These are phyloP conservation scores for Gillenia trifoliata DNA, from an alignment of 306 rosid species.

Conservation along the genomic window DNA sequence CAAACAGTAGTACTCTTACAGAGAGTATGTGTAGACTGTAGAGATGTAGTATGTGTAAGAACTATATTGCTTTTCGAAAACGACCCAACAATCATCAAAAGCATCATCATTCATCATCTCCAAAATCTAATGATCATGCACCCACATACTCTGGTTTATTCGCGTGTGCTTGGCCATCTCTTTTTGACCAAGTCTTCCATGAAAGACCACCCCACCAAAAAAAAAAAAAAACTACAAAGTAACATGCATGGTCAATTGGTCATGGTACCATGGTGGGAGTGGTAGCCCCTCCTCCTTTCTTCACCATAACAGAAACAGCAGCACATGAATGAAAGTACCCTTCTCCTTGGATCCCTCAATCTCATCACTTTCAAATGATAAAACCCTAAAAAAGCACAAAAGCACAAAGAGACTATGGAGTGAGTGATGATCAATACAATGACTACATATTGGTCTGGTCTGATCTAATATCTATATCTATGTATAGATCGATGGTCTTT, in stretches of 20 bases:
- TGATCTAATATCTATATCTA: neutral
- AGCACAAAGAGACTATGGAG: constrained; percentile 2
- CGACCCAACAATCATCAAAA: constrained; percentile 61
- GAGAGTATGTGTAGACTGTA: neutral
- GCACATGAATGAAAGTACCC: constrained; percentile 58
- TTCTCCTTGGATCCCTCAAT: constrained; percentile 72
- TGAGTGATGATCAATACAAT: constrained; percentile 1
- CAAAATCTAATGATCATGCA: constrained; percentile 12
- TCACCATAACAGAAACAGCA: constrained; percentile 30
- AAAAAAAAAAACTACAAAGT: neutral
- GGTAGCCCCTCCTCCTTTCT: constrained; percentile 36
- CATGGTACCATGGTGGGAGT: constrained; percentile 20
- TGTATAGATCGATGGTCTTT: constrained; percentile 26
- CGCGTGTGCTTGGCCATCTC: constrained; percentile 33
- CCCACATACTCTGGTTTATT: constrained; percentile 30
- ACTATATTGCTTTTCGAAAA: constrained; percentile 37
- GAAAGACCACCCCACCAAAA: constrained; percentile 19
- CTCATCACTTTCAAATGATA: constrained; percentile 77
- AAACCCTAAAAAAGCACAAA: constrained; percentile 25
- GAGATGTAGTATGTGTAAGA: neutral
- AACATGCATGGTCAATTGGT: neutral
- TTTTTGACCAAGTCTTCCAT: constrained; percentile 55
- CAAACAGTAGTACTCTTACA: neutral
- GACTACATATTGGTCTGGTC: constrained; percentile 4
- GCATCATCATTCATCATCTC: constrained; percentile 33